These are phyloP conservation scores for Fusarium haematococcum DNA, from an alignment of 2,329 filamentous ascomycete species.

Conservation along the genomic window DNA sequence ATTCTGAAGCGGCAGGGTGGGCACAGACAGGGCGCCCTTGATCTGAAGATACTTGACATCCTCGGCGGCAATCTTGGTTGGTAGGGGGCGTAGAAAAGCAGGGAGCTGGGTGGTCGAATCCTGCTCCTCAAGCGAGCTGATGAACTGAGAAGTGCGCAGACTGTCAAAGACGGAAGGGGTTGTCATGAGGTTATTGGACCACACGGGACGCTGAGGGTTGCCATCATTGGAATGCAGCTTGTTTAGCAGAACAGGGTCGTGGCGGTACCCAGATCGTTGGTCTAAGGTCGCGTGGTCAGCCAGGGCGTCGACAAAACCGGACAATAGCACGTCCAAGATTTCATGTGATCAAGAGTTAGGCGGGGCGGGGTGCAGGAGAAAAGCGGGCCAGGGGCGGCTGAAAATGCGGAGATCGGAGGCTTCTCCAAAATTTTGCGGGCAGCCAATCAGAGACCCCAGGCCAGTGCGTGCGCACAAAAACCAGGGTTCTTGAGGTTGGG, in stretches of 20 bases:
- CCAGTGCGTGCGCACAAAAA: slow-evolving; percentile 32
- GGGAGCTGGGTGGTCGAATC: slow-evolving; percentile 64
- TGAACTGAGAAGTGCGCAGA: slow-evolving; percentile 57
- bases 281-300: slow-evolving; percentile 53
- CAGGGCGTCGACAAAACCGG: slow-evolving; percentile 16
- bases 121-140: slow-evolving; percentile 61
- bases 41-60: slow-evolving; percentile 85
- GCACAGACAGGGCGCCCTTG: slow-evolving; percentile 87
- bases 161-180: slow-evolving; percentile 51
- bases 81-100: slow-evolving; percentile 82
- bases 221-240: slow-evolving; percentile 45
- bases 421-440: slow-evolving; percentile 35
- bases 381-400: slow-evolving; percentile 37
- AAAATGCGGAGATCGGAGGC: slow-evolving; percentile 45
- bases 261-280: slow-evolving; percentile 53
- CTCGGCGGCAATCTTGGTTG: slow-evolving; percentile 79
- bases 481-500: slow-evolving; percentile 20
- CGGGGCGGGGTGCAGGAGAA: slow-evolving; percentile 41
- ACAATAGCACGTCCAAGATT: slow-evolving; percentile 18
- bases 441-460: slow-evolving; percentile 31
- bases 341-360: slow-evolving; percentile 42
- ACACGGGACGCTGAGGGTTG: slow-evolving; percentile 40
- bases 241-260: slow-evolving; percentile 47
- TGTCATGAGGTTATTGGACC: slow-evolving; percentile 51
- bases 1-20: slow-evolving; percentile 76